Conservation (phyloP, 2,329 filamentous ascomycete species). For the Aspergillus hiratsukae region DNA sequence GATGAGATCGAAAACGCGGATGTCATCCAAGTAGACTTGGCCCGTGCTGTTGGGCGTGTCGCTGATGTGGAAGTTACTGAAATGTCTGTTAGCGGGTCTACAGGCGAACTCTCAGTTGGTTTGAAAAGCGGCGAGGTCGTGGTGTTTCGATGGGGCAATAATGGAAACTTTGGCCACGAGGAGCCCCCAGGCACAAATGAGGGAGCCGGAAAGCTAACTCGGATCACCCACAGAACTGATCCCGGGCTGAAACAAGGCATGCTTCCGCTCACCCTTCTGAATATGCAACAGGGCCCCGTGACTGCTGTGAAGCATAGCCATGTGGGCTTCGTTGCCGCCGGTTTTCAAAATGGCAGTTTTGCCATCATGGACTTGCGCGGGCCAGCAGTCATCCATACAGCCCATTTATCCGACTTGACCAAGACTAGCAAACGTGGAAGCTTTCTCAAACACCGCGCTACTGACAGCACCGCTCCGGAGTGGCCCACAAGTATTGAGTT, state of each 20-base stretch:
- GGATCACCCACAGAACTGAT: slow-evolving; percentile 70
- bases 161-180: slow-evolving; percentile 66
- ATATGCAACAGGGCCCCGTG: slow-evolving; percentile 77
- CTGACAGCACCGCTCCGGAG: slow-evolving; percentile 53
- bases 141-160: slow-evolving; percentile 82
- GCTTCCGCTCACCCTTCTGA: slow-evolving; percentile 73
- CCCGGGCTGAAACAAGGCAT: slow-evolving; percentile 71
- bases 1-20: slow-evolving; percentile 88
- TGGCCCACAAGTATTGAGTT: slow-evolving; percentile 84
- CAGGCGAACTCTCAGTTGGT: slow-evolving; percentile 80
- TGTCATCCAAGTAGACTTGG: slow-evolving; percentile 80
- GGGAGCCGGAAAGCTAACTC: slow-evolving; percentile 66
- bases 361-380: slow-evolving; percentile 84
- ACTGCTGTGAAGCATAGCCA: slow-evolving; percentile 80
- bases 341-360: slow-evolving; percentile 76
- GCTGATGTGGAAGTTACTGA: slow-evolving; percentile 70
- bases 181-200: slow-evolving; percentile 50
- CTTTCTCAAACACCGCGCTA: slow-evolving; percentile 55
- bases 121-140: slow-evolving; percentile 78
- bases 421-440: slow-evolving; percentile 73
- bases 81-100: slow-evolving; percentile 75
- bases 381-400: slow-evolving; percentile 75
- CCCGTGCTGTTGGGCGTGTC: slow-evolving; percentile 73
- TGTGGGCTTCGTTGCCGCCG: slow-evolving; percentile 84
- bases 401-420: slow-evolving; percentile 65